Conservation (phyloP, 148 eudicot genomes). For the Rhododendron molle region DNA sequence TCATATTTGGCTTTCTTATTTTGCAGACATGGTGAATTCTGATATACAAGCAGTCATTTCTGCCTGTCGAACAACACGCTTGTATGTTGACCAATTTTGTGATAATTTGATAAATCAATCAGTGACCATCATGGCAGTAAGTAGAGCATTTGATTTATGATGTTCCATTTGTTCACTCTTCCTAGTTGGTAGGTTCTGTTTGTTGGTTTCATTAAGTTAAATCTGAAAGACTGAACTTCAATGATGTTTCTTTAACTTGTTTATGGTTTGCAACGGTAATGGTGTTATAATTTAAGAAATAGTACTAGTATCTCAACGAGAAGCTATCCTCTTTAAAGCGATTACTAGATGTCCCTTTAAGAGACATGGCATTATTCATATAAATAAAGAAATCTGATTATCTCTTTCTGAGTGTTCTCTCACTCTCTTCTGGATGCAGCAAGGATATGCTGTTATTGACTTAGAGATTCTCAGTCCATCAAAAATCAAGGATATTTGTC, state of each 20-base stretch:
- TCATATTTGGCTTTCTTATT: conserved; percentile 2
- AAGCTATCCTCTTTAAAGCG: not conserved
- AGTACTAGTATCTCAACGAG: not conserved
- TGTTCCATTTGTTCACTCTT: not conserved
- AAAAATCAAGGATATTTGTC: conserved; percentile 47
- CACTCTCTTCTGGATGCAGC: conserved; percentile 41
- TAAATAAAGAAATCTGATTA: not conserved
- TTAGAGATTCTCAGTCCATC: conserved; percentile 44
- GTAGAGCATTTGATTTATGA: conserved; percentile 16
- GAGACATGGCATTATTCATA: not conserved
- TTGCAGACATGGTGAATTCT: conserved; percentile 62
- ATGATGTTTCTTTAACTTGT: not conserved
- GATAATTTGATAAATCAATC: conserved; percentile 46
- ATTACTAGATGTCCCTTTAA: not conserved
- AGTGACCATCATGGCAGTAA: conserved; percentile 74
- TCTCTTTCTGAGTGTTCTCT: not conserved
- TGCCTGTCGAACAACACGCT: conserved; percentile 65
- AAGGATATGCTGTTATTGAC: conserved; percentile 79
- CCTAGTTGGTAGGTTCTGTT: not conserved
- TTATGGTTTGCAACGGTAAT: not conserved
- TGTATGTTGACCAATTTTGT: conserved; percentile 61
- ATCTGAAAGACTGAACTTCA: not conserved
- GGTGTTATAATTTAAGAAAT: not conserved
- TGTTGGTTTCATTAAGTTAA: not conserved
- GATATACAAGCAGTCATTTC: conserved; percentile 65